Percentiles rank a stretch among this genome's conserved stretches.
phyloP scores from a whole-genome alignment of 2,329 filamentous ascomycete genomes.

The Coleophoma cylindrospora region DNA sequence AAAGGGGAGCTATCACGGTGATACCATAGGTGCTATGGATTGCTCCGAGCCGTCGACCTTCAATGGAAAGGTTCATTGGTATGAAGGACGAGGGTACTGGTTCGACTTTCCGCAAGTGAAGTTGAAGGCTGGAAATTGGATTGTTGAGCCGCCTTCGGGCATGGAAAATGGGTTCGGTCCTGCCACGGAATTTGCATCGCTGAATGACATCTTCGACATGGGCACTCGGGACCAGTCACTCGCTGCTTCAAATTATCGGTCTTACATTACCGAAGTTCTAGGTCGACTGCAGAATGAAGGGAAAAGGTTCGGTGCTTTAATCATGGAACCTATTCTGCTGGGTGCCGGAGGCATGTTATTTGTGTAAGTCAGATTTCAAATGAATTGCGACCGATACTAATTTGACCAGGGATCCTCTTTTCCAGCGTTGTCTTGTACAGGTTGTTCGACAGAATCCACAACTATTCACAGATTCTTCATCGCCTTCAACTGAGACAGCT shows the following conservation, averaged over 20 bases:
- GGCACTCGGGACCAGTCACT: conserved; percentile 38
- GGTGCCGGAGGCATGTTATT: conserved; percentile 83
- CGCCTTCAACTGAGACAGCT: conserved; percentile 4
- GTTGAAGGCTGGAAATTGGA: conserved; percentile 62
- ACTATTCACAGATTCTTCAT: conserved; percentile 2
- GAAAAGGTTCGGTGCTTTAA: conserved; percentile 67
- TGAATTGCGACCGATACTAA: background rate
- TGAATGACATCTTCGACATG: conserved; percentile 58
- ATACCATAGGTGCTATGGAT: conserved; percentile 87
- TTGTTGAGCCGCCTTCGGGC: conserved; percentile 33
- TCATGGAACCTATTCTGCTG: conserved; percentile 76
- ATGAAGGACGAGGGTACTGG: conserved; percentile 73
- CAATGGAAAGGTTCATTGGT: conserved; percentile 86
- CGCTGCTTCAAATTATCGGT: conserved; percentile 47
- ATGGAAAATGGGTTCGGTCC: conserved; percentile 12
- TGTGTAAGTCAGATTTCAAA: conserved; percentile 45
- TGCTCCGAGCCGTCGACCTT: conserved; percentile 71
- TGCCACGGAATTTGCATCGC: conserved; percentile 24
- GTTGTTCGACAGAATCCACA: conserved; percentile 56
- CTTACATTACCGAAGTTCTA: conserved; percentile 53
- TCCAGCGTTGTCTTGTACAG: conserved; percentile 66
- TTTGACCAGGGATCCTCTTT: conserved; percentile 65
- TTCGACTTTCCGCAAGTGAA: conserved; percentile 72
- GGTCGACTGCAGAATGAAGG: conserved; percentile 47
- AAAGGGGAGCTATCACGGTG: conserved; percentile 79